phyloP scores from a whole-genome alignment of 768 basidiomycete genomes.

The Boletus vinaceobasis region DNA sequence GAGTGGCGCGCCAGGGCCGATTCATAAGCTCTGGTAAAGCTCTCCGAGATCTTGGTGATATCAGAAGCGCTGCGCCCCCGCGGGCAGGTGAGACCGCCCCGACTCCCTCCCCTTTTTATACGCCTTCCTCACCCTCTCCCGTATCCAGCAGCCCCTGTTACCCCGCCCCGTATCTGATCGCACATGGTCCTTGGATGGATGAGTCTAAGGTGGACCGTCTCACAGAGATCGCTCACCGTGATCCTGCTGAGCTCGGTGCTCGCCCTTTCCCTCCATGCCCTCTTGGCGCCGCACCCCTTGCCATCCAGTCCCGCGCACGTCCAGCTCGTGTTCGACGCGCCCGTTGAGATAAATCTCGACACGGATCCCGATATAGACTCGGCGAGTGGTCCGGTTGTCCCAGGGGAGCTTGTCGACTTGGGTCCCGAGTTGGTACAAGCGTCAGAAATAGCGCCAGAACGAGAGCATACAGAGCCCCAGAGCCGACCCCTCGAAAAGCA shows the following conservation, averaged over 20 bases:
- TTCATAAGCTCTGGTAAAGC: no score
- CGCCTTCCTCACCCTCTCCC: no score
- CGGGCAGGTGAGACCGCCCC: no score
- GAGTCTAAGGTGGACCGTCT: not conserved
- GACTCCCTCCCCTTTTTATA: no score
- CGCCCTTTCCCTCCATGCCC: not conserved
- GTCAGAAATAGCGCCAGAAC: not conserved
- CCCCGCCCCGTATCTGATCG: not conserved
- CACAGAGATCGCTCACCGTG: not conserved
- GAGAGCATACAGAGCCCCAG: not conserved
- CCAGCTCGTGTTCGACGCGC: not conserved
- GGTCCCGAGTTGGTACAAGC: not conserved
- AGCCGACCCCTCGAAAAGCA: conserved; percentile 15
- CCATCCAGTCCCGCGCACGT: not conserved
- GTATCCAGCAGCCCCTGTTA: no score
- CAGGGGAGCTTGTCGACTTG: not conserved
- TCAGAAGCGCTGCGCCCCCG: no score
- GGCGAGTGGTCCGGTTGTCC: not conserved
- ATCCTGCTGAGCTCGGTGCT: not conserved
- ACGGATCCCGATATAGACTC: not conserved
- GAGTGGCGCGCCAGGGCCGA: no score
- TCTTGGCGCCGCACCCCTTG: not conserved
- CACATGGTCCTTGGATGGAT: not conserved
- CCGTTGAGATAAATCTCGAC: not conserved
- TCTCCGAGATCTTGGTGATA: no score